phyloP scores from a whole-genome alignment of 768 basidiomycete species.

The Calocera viscosa region DNA sequence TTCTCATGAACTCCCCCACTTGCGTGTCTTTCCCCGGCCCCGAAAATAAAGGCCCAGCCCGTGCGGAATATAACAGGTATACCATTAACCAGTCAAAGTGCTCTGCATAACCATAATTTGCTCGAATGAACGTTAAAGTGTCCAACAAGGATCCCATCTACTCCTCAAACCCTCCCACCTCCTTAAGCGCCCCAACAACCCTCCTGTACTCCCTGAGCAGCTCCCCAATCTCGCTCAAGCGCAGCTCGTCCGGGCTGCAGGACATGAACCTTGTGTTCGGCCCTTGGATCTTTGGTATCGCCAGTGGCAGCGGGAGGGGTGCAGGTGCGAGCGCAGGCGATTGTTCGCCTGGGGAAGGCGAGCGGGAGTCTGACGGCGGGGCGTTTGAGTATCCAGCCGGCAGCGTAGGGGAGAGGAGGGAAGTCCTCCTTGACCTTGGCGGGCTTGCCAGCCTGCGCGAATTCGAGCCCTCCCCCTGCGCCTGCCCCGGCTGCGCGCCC shows the following conservation, averaged over 20 bases:
- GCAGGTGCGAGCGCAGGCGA: slow-evolving; percentile 22
- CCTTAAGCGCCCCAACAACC: slow-evolving; percentile 55
- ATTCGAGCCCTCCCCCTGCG: slow-evolving; percentile 28
- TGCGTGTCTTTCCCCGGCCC: too few relatives aligned
- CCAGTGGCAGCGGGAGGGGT: slow-evolving; percentile 31
- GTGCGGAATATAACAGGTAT: not conserved
- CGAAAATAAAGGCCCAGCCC: too few relatives aligned
- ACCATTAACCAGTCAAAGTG: not conserved
- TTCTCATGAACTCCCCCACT: not conserved
- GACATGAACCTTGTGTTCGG: slow-evolving; percentile 62
- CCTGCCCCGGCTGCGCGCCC: slow-evolving; percentile 29
- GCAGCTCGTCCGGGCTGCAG: slow-evolving; percentile 61
- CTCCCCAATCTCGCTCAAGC: slow-evolving; percentile 65
- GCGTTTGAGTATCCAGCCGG: slow-evolving; percentile 8
- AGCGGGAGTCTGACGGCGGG: slow-evolving; percentile 13
- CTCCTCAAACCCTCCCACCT: slow-evolving; percentile 42
- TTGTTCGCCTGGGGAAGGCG: slow-evolving; percentile 16
- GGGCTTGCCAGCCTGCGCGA: not conserved
- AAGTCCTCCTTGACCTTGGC: not conserved
- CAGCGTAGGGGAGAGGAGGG: not conserved
- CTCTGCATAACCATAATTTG: not conserved
- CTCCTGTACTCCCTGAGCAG: slow-evolving; percentile 71
- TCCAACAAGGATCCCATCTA: too few relatives aligned
- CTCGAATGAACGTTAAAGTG: too few relatives aligned
- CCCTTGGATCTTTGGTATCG: slow-evolving; percentile 37